Base-by-base conservation (phyloP, 768 basidiomycete species). In the Floccularia luteovirens region DNA sequence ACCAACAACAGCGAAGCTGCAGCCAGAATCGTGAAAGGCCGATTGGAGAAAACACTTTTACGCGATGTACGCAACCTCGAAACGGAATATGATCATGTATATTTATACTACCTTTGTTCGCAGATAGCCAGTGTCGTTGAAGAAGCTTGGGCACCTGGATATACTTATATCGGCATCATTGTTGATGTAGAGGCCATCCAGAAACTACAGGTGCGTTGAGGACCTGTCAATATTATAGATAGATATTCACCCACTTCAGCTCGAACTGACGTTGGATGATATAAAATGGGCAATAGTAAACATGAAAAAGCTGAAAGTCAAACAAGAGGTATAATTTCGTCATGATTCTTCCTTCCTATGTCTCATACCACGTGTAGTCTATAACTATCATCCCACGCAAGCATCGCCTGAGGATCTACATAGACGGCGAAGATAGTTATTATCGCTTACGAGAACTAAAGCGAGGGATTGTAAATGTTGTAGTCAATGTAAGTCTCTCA, bases 21-120 rank as follows among this genome's bases (percentile, higher is more conserved):
- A 16, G 96, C 96, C 19, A 80, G 96, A 36, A 97, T 98, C 50
- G 96, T 99, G 47, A 98, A 99, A 61, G 96, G 84, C 10, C 76
- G 96, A 33, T 61, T 99, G 35, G 96, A 99, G 64, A 93, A 92
- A 65, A 98, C 96, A 0, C 72, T 89, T 43, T 66, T 99, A 16
- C 88, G 92, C 45, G 96, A 98, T 64, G 92, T 96, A 49, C 50
- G 80, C 51, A 33, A 14, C 7, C 30, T 31, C 44, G 20, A 36
- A 16, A 21, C 23, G 22, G 31, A 14, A 31, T 12, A 16, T 7
- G 23, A 34, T 3, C 13, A 36, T 13, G 24, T n/a, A 32, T n/a
- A 32, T 38, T 16, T 30, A 20, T n/a, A 34, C 16, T 45, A 12
- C 36, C 39, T 6, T 22, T 40, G 21, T 19, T 41, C n/a, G 11